Percentiles rank a stretch among this genome's conserved stretches.
phyloP scores from a whole-genome alignment of 371 early-diverging fungal species.

The Mucor saturninus region DNA sequence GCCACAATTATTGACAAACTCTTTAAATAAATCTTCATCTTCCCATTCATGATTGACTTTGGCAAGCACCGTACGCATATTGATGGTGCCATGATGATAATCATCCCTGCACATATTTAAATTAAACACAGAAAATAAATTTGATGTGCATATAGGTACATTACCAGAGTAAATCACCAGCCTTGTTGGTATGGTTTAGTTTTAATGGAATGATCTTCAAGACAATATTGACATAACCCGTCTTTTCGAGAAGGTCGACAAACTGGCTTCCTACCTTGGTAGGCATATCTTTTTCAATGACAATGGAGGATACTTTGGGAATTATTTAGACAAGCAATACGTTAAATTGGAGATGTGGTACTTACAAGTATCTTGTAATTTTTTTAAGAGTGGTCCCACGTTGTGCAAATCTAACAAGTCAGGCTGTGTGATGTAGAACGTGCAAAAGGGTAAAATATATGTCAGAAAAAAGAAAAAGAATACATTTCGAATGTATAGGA shows the following conservation, averaged over 20 bases:
- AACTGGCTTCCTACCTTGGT: constrained; percentile 6
- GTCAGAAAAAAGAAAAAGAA: too few species aligned
- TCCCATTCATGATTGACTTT: constrained; percentile 14
- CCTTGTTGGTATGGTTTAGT: constrained; percentile 22
- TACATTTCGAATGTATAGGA: neutral
- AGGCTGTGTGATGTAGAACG: neutral
- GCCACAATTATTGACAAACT: constrained; percentile 7
- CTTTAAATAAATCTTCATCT: constrained; percentile 12
- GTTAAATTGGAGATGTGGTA: neutral
- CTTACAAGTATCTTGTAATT: constrained; percentile 5
- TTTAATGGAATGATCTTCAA: constrained; percentile 12
- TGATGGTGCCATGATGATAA: constrained; percentile 20
- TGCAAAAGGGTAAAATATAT: neutral
- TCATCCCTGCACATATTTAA: constrained; percentile 24
- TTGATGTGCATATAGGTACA: neutral
- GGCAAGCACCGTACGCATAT: constrained; percentile 20
- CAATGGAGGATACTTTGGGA: neutral
- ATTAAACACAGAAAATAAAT: neutral
- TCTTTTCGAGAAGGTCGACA: constrained; percentile 1
- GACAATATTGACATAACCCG: constrained; percentile 7
- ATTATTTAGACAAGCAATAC: neutral
- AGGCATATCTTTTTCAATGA: neutral
- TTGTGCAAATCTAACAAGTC: constrained; percentile 2
- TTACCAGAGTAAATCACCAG: constrained; percentile 23
- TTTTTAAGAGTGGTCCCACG: neutral